A percentile compares a stretch with the other conserved stretches of the same genome.
These are phyloP conservation scores for Salix udensis DNA, from an alignment of 345 rosid genomes.

Conservation along the genomic window DNA sequence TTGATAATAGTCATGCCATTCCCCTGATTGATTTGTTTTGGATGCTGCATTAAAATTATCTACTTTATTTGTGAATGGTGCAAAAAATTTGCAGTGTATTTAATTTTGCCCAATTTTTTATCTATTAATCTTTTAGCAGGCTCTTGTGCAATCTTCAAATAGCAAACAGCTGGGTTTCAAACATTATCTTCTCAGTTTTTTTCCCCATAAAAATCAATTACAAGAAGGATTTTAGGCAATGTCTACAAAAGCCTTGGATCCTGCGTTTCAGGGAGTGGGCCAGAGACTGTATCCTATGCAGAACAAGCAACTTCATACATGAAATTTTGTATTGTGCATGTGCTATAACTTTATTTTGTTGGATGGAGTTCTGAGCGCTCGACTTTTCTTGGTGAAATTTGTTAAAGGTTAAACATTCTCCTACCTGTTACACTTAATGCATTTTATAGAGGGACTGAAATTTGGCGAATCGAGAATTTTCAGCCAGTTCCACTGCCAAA, in stretches of 20 bases:
- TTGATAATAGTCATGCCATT: neutral
- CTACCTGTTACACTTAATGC: slow-evolving; percentile 62
- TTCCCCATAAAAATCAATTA: neutral
- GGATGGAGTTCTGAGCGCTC: neutral
- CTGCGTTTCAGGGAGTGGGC: slow-evolving; percentile 94
- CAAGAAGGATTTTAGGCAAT: slow-evolving; percentile 34
- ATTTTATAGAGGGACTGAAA: slow-evolving; percentile 73
- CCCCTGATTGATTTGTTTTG: neutral
- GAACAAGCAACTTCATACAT: neutral
- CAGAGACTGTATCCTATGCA: slow-evolving; percentile 83
- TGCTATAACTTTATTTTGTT: neutral
- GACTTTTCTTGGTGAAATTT: neutral
- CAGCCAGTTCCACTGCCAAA: slow-evolving; percentile 80
- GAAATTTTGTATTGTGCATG: slow-evolving; percentile 1
- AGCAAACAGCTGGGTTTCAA: slow-evolving; percentile 11
- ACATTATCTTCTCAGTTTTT: neutral
- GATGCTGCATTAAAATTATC: neutral
- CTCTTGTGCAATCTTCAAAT: slow-evolving; percentile 11
- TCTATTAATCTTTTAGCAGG: slow-evolving; percentile 15
- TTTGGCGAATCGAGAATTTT: slow-evolving; percentile 97
- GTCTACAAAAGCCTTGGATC: slow-evolving; percentile 82
- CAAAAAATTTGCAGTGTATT: neutral
- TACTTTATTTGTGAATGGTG: neutral
- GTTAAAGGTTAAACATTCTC: slow-evolving; percentile 7
- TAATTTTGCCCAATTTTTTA: neutral